Evolutionary conservation across 2,329 filamentous ascomycete genomes (phyloP), one percentile per base, ranked within the genome.

Genomic region (Endocalyx cinctus): DNA sequence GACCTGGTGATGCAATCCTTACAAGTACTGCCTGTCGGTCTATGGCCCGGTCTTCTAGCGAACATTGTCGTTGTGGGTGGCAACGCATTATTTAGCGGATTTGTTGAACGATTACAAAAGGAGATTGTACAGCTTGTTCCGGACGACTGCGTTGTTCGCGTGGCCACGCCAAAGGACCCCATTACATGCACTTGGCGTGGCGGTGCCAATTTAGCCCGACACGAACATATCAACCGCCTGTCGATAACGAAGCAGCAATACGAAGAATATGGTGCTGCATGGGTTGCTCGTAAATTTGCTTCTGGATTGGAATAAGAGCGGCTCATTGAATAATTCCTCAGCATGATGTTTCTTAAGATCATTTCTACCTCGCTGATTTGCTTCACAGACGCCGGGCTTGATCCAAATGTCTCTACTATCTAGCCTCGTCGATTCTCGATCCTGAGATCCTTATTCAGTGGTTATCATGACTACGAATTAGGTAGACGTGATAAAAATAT

Each of bases 11-110:
- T 92, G 61, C 81, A 96, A 56, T 85, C 82, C 10, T 62, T 98
- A 11, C 72, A 77, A 7, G 70, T 69, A 10, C 60, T 97, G 8
- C 92, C 92, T 0, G 71, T 84, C n/a, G 86, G 85, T 0, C 63
- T 97, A 6, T 89, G 87, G 75, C 84, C 88, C 1, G 82, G 81
- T 0, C 74, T 96, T 46, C 63, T 97, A 29, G 83, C 87, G 23
- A 98, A 97, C 46, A 76, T 97, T 4, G 64, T 96, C 3, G 82
- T 95, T 0, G 86, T 96, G 0, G 92, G 92, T 2, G 92, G 92
- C 4, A 95, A 87, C 53, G 74, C 84, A 0, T 69, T 83, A 13
- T 79, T 96, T 17, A 73, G 82, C 2, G 89, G 89, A 0, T 90
- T 98, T 44, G 74, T 88, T 43, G 77, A 87, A 52, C 75, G 92